phyloP scores from a whole-genome alignment of 495 filamentous ascomycete species.

The Hypomontagnella monticulosa region DNA sequence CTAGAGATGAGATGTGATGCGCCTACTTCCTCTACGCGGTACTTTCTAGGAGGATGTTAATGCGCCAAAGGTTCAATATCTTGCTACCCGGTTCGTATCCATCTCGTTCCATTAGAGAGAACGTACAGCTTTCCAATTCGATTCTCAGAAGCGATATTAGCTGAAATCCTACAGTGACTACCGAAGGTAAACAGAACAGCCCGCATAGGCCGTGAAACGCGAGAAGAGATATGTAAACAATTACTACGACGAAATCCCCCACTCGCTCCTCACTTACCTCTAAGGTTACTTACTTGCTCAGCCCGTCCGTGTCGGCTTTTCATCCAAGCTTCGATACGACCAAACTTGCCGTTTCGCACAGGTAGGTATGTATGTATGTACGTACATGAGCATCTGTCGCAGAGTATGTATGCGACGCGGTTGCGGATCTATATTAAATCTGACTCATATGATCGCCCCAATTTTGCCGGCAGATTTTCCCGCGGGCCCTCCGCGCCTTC shows the following conservation, averaged over 20 bases:
- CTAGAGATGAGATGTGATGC: no score
- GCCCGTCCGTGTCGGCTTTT: neutral
- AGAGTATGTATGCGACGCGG: conserved; percentile 20
- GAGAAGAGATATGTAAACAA: conserved; percentile 23
- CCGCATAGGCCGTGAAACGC: conserved; percentile 5
- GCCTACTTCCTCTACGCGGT: no score
- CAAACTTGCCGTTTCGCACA: no score
- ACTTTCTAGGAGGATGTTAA: no score
- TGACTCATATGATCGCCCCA: conserved; percentile 58
- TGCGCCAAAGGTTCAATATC: no score
- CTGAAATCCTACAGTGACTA: neutral
- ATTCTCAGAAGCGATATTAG: no score
- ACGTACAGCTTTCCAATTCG: no score
- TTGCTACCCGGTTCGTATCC: no score
- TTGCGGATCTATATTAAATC: conserved; percentile 46
- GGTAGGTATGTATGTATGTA: no score
- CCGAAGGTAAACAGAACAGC: neutral
- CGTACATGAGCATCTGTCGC: no score
- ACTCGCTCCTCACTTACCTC: conserved; percentile 6
- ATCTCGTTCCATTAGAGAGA: no score
- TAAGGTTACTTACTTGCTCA: no score
- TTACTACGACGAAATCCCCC: conserved; percentile 14
- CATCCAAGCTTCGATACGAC: neutral
- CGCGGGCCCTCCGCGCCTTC: conserved; percentile 40
- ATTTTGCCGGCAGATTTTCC: conserved; percentile 59